Base-by-base conservation (phyloP, 345 rosid genomes). In the Pseudoturritis turrita region DNA sequence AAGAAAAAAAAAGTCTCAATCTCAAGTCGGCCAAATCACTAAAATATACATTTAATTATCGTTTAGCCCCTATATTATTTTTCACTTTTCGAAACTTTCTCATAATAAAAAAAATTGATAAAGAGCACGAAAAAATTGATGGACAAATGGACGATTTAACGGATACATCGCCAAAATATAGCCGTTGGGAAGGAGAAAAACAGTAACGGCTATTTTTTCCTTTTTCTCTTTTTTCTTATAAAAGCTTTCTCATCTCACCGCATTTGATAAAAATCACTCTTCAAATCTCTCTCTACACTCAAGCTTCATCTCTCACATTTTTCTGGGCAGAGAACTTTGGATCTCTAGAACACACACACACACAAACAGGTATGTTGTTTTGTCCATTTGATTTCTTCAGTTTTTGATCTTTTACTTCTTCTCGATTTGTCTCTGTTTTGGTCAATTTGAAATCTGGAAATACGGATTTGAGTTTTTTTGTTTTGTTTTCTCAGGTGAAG, bases 141-240 rank as follows among this genome's bases (percentile, higher is more conserved):
- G 7, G 29, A 44, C 54, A 11, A 23, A 57, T n/a, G 36, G 22
- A 69, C 15, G 25, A 36, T n/a, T n/a, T 22, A 63, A 72, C 71
- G 71, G 57, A 53, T 35, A 54, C 64, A 72, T 35, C 0, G 13
- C n/a, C 47, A 15, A 10, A 62, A 73, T 73, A 62, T 68, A 68
- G 74, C 79, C 79, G 79, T 75, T 75, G 79, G 29, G 33, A 29
- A 4, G 21, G 35, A 6, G 11, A 26, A 68, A 53, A 12, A 61
- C 22, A 18, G 59, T 68, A 75, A 75, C 79, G 79, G 74, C 79
- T 75, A 54, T 4, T 13, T 68, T 18, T 4, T 17, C 21, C 22
- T 49, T 58, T 54, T 1, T 4, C 1, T 33, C 37, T 33, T 7
- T 31, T 65, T 49, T 43, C 60, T 59, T 55, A 33, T 7, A 61